Conservation (phyloP, 768 basidiomycete genomes). For the Psilocybe cyanescens region DNA sequence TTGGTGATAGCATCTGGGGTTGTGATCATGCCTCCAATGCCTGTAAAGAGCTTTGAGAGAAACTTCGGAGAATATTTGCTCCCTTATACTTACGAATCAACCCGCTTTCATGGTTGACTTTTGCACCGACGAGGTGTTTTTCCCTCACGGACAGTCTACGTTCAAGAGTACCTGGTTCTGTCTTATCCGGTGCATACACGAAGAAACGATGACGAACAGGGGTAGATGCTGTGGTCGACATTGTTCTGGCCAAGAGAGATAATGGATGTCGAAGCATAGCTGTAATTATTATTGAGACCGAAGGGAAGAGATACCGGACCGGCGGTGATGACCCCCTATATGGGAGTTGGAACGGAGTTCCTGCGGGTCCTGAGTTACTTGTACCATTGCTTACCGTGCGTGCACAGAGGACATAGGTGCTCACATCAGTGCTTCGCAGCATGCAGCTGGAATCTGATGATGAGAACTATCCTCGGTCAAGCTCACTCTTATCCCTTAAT, state of each 20-base stretch:
- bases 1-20: constrained; percentile 59
- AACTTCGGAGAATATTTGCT: not conserved
- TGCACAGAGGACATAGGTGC: too few species aligned
- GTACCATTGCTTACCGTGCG: not conserved
- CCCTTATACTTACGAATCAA: constrained; percentile 49
- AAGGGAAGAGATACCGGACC: not conserved
- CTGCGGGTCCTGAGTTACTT: not conserved
- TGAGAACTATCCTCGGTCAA: constrained; percentile 1
- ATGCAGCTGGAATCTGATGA: constrained; percentile 22
- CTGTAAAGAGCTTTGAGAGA: constrained; percentile 31
- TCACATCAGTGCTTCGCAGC: not conserved
- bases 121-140: constrained; percentile 52
- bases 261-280: constrained; percentile 14
- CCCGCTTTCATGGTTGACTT: constrained; percentile 43
- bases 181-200: constrained; percentile 71
- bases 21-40: constrained; percentile 59
- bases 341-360: not conserved
- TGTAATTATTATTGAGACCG: not conserved
- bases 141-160: constrained; percentile 60
- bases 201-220: constrained; percentile 35
- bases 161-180: constrained; percentile 57
- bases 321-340: not conserved
- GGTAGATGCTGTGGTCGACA: constrained; percentile 24
- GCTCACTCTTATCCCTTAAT: constrained; percentile 10
- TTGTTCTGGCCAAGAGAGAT: constrained; percentile 15